These are phyloP conservation scores for Neolentinus lepideus DNA, from an alignment of 1,284 basidiomycete genomes.

Conservation along the genomic window DNA sequence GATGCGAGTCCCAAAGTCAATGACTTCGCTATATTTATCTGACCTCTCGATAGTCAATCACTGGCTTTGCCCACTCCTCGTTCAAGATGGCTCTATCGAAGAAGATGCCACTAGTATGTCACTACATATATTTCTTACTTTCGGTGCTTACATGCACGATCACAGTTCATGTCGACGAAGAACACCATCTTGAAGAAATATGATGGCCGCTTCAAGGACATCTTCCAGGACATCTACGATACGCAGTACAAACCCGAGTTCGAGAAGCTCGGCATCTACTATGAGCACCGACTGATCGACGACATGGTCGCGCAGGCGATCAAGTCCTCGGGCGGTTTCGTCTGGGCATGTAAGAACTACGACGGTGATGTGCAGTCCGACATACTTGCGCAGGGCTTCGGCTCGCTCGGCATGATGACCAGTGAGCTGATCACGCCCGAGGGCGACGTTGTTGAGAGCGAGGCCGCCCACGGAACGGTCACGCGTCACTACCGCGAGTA, in stretches of 20 bases:
- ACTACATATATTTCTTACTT: neutral
- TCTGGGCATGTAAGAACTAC: slow-evolving; percentile 98
- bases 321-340: slow-evolving; percentile 95
- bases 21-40: neutral
- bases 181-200: slow-evolving; percentile 97
- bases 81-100: slow-evolving; percentile 99
- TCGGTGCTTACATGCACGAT: neutral
- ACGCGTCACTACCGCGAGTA: slow-evolving; percentile 97
- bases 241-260: slow-evolving; percentile 78
- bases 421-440: slow-evolving; percentile 95
- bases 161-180: slow-evolving; percentile 94
- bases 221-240: slow-evolving; percentile 94
- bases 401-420: slow-evolving; percentile 96
- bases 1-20: slow-evolving; percentile 41
- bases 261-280: slow-evolving; percentile 83
- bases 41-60: slow-evolving; percentile 59
- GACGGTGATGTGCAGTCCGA: slow-evolving; percentile 93
- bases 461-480: slow-evolving; percentile 92
- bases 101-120: slow-evolving; percentile 80
- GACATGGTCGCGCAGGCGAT: slow-evolving; percentile 98
- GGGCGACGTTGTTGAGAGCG: slow-evolving; percentile 85
- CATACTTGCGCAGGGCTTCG: slow-evolving; percentile 93
- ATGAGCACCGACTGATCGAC: slow-evolving; percentile 91
- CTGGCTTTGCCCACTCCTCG: slow-evolving; percentile 92
- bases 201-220: slow-evolving; percentile 98